These are phyloP conservation scores for Tulasnella sp. DNA, from an alignment of 768 basidiomycete genomes.

Conservation along the genomic window DNA sequence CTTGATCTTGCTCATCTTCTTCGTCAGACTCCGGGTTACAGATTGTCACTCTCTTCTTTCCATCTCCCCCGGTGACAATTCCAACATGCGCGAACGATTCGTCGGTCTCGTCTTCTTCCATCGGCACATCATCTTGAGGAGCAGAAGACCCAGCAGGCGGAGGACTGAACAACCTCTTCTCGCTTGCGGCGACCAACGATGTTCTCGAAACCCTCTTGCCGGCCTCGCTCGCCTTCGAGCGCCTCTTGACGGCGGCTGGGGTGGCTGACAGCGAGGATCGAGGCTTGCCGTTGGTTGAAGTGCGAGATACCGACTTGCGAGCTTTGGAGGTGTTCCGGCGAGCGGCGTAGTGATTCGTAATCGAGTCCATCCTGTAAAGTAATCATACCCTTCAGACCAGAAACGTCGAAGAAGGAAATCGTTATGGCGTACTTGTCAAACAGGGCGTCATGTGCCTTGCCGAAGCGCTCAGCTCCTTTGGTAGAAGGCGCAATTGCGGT, in stretches of 20 bases:
- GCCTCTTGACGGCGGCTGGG: conserved; percentile 17
- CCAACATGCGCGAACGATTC: background rate
- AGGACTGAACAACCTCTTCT: conserved; percentile 8
- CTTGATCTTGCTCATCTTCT: background rate
- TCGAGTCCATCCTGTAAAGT: conserved; percentile 28
- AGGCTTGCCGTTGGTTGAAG: background rate
- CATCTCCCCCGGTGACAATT: background rate
- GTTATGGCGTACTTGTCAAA: conserved; percentile 25
- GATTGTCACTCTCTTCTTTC: conserved; percentile 21
- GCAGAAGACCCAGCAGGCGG: background rate
- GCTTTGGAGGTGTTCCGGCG: conserved; percentile 5
- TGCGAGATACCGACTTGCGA: conserved; percentile 4
- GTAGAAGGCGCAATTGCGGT: background rate
- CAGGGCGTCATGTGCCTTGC: conserved; percentile 10
- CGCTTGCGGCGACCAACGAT: background rate
- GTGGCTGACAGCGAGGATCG: conserved; percentile 19
- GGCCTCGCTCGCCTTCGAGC: conserved; percentile 20
- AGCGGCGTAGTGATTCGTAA: conserved; percentile 28
- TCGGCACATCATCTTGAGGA: background rate
- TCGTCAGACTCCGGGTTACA: background rate
- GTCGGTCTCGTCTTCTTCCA: background rate
- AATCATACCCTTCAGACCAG: background rate
- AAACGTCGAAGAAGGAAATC: background rate
- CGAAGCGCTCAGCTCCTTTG: conserved; percentile 21
- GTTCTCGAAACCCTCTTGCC: conserved; percentile 7